phyloP scores from a whole-genome alignment of 2,329 filamentous ascomycete species.

The Alternaria gaisen region DNA sequence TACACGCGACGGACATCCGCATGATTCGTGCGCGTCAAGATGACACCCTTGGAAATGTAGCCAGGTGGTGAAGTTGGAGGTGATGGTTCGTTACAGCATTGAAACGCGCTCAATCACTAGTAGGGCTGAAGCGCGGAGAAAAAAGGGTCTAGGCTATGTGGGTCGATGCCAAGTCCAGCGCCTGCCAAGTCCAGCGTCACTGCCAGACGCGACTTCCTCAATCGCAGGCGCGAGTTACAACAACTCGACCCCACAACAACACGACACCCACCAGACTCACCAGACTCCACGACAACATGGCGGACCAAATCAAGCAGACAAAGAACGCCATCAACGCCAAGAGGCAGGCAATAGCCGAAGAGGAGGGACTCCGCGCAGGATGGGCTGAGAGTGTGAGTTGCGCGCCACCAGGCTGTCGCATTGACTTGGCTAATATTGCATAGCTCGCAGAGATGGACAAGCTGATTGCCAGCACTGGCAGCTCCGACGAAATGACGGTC shows the following conservation, averaged over 20 bases:
- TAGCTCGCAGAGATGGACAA: conserved; percentile 72
- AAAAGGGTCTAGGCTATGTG: conserved; percentile 19
- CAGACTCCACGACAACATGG: conserved; percentile 23
- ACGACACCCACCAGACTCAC: conserved; percentile 7
- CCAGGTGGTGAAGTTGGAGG: background rate
- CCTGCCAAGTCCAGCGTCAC: conserved; percentile 21
- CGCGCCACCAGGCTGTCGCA: conserved; percentile 10
- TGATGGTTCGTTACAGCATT: background rate
- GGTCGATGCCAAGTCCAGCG: conserved; percentile 23
- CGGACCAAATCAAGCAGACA: conserved; percentile 35
- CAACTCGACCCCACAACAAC: conserved; percentile 1
- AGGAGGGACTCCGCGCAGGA: conserved; percentile 30
- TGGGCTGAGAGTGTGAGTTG: conserved; percentile 23
- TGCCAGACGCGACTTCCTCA: conserved; percentile 20
- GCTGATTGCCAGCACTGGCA: conserved; percentile 76
- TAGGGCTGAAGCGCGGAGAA: conserved; percentile 28
- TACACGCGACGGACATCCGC: background rate
- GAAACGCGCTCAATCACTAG: background rate
- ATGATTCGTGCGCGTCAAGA: background rate
- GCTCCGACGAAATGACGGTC: conserved; percentile 81
- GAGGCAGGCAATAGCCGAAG: conserved; percentile 33
- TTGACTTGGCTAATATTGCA: background rate
- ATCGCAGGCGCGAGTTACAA: conserved; percentile 10
- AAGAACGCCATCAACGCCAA: conserved; percentile 41
- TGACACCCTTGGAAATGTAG: background rate